These are phyloP conservation scores for Orychophragmus violaceus DNA, from an alignment of 345 rosid species.

Conservation along the genomic window DNA sequence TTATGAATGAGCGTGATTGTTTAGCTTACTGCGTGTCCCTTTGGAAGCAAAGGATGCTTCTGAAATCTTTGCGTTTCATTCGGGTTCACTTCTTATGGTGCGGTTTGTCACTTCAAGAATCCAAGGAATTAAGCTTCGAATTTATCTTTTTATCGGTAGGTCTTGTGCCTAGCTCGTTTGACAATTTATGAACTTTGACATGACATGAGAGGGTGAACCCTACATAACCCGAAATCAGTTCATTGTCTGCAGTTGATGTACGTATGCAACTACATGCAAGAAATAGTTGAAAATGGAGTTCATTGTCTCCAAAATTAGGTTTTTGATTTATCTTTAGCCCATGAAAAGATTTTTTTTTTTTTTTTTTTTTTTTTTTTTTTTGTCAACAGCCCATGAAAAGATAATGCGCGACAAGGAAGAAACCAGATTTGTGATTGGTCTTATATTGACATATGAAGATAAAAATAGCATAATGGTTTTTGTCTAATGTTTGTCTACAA, in stretches of 20 bases:
- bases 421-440: conserved; percentile 13
- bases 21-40: background rate
- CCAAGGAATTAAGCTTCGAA: background rate
- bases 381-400: background rate
- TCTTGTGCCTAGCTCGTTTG: background rate
- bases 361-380: too few relatives aligned
- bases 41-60: background rate
- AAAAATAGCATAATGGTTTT: conserved; percentile 13
- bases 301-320: background rate
- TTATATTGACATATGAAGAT: background rate
- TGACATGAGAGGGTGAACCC: background rate
- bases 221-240: background rate
- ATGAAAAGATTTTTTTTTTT: too few relatives aligned
- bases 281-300: background rate
- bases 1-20: conserved; percentile 1
- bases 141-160: background rate
- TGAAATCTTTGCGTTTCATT: background rate
- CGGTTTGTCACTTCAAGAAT: background rate
- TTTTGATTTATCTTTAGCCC: background rate
- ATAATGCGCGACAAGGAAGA: conserved; percentile 12
- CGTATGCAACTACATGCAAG: background rate
- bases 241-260: background rate
- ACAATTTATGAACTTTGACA: background rate
- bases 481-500: conserved; percentile 25
- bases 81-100: background rate